These are phyloP conservation scores for Cryptosporidium ubiquitum DNA, from an alignment of 169 alveolate species.

Conservation along the genomic window DNA sequence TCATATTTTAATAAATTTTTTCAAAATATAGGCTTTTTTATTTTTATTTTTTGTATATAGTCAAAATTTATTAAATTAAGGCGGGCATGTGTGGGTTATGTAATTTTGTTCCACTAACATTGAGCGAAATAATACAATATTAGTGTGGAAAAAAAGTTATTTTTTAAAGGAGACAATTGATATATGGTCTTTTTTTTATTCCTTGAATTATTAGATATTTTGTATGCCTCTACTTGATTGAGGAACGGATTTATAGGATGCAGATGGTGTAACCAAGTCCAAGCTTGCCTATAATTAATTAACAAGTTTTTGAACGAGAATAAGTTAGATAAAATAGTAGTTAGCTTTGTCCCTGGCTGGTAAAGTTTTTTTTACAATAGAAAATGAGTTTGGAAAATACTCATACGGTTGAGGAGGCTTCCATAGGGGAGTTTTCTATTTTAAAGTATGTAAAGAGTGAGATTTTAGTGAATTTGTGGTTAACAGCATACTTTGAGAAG, in stretches of 20 bases:
- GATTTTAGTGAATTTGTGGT: slow-evolving; percentile 48
- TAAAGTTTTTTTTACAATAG: not conserved
- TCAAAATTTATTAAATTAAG: not conserved
- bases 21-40: not conserved
- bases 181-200: not conserved
- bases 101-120: slow-evolving; percentile 5
- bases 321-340: not conserved
- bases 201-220: not conserved
- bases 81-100: slow-evolving; percentile 3
- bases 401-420: not conserved
- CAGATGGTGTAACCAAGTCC: not conserved
- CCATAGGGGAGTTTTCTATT: slow-evolving; percentile 37
- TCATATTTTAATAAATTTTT: not conserved
- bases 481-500: slow-evolving; percentile 47
- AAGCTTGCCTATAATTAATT: not conserved
- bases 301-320: not conserved
- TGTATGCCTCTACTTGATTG: too few species aligned
- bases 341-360: not conserved
- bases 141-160: slow-evolving; percentile 8
- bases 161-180: not conserved
- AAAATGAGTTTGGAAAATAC: slow-evolving; percentile 10
- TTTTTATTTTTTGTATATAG: not conserved
- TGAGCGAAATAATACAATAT: slow-evolving; percentile 1
- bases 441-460: slow-evolving; percentile 45
- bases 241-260: not conserved